Evolutionary conservation across 768 basidiomycete species (phyloP).

Genomic region (Lactarius indigo): DNA sequence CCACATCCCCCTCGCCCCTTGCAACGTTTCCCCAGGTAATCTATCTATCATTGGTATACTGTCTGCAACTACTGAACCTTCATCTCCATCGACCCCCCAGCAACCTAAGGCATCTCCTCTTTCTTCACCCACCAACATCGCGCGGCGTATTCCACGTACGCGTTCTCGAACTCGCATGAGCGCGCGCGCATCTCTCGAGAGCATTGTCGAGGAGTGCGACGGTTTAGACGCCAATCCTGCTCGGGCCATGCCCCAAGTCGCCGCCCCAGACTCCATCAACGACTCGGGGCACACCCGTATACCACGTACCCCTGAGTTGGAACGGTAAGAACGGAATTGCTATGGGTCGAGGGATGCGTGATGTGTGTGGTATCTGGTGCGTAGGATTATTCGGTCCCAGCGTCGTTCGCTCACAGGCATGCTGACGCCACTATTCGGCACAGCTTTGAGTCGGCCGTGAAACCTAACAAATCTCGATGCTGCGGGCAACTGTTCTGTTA

Average conservation of each 20-base stretch:
- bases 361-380: conserved; percentile 27
- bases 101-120: conserved; percentile 7
- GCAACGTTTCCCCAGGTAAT: conserved; percentile 9
- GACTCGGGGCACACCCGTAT: neutral
- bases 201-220: conserved; percentile 23
- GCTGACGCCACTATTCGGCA: conserved; percentile 13
- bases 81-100: neutral
- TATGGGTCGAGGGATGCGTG: conserved; percentile 17
- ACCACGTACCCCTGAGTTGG: conserved; percentile 14
- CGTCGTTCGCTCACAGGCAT: neutral
- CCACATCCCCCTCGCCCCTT: neutral
- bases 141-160: conserved; percentile 19
- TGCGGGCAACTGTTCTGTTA: conserved; percentile 27
- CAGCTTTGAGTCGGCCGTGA: conserved; percentile 25
- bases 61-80: neutral
- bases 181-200: conserved; percentile 22
- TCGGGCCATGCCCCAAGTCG: neutral
- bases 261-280: conserved; percentile 1
- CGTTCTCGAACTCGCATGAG: conserved; percentile 19
- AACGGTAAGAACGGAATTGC: conserved; percentile 25
- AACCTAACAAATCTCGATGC: conserved; percentile 26
- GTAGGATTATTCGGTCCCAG: conserved; percentile 10
- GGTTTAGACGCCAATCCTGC: neutral
- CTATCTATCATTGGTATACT: neutral
- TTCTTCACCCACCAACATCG: conserved; percentile 11